Evolutionary conservation across 495 filamentous ascomycete genomes (phyloP).

Genomic region (Xylaria intraflava): DNA sequence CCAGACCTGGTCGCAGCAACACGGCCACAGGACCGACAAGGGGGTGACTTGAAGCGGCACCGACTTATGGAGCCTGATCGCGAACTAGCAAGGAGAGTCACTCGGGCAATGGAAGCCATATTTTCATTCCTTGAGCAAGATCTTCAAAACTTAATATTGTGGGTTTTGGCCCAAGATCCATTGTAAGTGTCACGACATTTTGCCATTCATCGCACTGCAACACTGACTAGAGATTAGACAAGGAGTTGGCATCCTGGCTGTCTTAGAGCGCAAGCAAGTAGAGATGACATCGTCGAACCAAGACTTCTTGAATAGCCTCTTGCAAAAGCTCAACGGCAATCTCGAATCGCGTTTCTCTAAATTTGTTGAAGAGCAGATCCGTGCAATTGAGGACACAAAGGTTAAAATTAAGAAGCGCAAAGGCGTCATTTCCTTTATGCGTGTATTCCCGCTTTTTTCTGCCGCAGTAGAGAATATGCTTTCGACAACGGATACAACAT

Average conservation of each 20-base stretch:
- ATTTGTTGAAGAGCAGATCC: constrained; percentile 90
- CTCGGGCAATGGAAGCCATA: constrained; percentile 78
- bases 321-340: constrained; percentile 73
- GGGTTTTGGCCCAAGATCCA: constrained; percentile 72
- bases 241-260: constrained; percentile 78
- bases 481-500: constrained; percentile 46
- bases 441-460: constrained; percentile 82
- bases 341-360: constrained; percentile 72
- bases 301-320: constrained; percentile 72
- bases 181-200: constrained; percentile 50
- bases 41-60: constrained; percentile 62
- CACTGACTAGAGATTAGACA: constrained; percentile 47
- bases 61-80: constrained; percentile 79
- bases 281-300: constrained; percentile 83
- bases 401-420: constrained; percentile 98
- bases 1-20: constrained; percentile 63
- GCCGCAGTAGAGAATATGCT: constrained; percentile 78
- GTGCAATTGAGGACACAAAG: constrained; percentile 96
- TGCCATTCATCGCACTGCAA: not conserved
- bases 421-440: constrained; percentile 89
- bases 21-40: constrained; percentile 57
- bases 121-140: constrained; percentile 76
- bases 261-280: constrained; percentile 67
- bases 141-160: constrained; percentile 74
- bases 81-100: constrained; percentile 68